Base-by-base conservation (phyloP, 1,139 yeast species). In the Meyerozyma elateridarum region DNA sequence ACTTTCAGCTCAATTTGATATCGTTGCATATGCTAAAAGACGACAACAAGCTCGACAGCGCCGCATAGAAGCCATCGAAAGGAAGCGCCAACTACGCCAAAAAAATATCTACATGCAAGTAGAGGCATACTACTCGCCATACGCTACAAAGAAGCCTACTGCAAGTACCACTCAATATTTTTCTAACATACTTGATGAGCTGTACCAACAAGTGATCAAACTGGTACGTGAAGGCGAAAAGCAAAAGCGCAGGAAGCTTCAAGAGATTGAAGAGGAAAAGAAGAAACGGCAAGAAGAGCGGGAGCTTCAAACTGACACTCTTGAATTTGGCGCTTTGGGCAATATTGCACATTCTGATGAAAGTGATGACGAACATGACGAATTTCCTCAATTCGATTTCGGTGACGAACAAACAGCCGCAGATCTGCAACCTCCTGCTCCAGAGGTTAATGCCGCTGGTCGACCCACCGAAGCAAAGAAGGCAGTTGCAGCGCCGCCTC, bases 11-110 rank as follows among this genome's bases (percentile, higher is more conserved):
- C n/a, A 49, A 6, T 73, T 79, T 40, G 81, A 81, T 51, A 64
- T 81, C 29, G 72, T 66, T 8, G 73, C 59, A 22, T 78, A 77
- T 46, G 79, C 85, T 0, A 54, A 59, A 8, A 64, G 64, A 29
- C 59, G 85, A 32, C 42, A 63, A 12, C 49, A 44, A 6, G 49
- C 64, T 5, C 35, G 35, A 13, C 44, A 52, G 16, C 37, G 47
- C 11, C 46, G 45, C 11, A 42, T 44, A n/a, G 35, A 43, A n/a
- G 46, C 47, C 3, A 36, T 53, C 6, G 49, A 49, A 11, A 37
- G 46, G 15, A 51, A 42, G 35, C 46, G 45, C 29, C 52, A 42
- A 18, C 46, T 38, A 31, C 51, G 61, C 17, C 47, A 50, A 6
- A 40, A 56, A 6, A 73, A 74, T 33, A 50, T 64, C 4, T 61